Evolutionary conservation across 2,329 filamentous ascomycete species (phyloP).

Genomic region (Immersiporthe knoxdaviesiana): DNA sequence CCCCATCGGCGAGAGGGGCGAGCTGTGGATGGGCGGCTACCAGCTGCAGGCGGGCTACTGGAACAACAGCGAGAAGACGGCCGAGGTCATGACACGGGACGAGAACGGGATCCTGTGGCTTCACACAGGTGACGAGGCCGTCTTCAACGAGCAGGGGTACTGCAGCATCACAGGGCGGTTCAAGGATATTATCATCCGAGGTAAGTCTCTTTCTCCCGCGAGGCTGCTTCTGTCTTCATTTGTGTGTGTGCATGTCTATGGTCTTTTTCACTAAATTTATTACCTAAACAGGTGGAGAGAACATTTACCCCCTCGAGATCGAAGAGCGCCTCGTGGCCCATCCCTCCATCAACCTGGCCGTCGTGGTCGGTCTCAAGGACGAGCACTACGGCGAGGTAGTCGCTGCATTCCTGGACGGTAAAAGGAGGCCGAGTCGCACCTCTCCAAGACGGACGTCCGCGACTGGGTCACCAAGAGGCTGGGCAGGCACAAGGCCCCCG

Average conservation of each 20-base stretch:
- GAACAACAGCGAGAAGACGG: constrained; percentile 76
- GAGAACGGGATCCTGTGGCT: constrained; percentile 61
- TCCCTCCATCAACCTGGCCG: constrained; percentile 62
- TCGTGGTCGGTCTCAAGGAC: constrained; percentile 72
- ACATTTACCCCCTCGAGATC: constrained; percentile 75
- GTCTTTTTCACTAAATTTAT: not conserved
- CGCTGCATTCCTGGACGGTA: constrained; percentile 61
- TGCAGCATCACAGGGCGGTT: constrained; percentile 75
- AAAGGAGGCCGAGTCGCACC: constrained; percentile 41
- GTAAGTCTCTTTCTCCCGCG: constrained; percentile 39
- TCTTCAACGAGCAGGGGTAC: constrained; percentile 70
- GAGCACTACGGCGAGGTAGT: constrained; percentile 76
- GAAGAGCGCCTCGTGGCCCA: constrained; percentile 73
- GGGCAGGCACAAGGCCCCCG: constrained; percentile 70
- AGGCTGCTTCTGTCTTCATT: not conserved
- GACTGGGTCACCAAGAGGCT: constrained; percentile 65
- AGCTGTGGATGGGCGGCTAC: constrained; percentile 79
- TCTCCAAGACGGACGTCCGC: constrained; percentile 57
- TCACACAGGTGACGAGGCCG: constrained; percentile 71
- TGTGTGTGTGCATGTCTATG: not conserved
- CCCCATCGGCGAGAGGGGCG: constrained; percentile 69
- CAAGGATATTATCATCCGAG: constrained; percentile 80
- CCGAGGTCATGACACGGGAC: constrained; percentile 59
- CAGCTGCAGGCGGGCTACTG: constrained; percentile 70
- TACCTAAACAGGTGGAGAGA: constrained; percentile 63